Percentiles rank a stretch among this genome's conserved stretches.
These are phyloP conservation scores for Geotrichum histeridarum DNA, from an alignment of 1,139 yeast species.

Conservation along the genomic window DNA sequence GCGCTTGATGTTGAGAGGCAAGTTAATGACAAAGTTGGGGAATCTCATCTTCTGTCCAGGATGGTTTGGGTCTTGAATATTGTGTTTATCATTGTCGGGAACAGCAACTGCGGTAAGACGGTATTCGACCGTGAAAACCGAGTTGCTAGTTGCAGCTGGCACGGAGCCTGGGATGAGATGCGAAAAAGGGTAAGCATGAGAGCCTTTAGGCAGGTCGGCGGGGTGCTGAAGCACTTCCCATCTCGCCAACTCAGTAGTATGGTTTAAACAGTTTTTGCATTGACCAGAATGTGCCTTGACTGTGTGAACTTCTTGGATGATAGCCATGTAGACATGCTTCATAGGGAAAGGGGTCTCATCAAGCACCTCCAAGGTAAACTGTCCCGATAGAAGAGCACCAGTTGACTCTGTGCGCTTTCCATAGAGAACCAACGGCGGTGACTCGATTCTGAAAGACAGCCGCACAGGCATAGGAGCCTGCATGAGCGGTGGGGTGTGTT, in stretches of 20 bases:
- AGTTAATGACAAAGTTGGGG: conserved; percentile 2
- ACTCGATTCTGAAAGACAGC: conserved; percentile 64
- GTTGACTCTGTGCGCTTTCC: conserved; percentile 75
- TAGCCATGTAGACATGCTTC: conserved; percentile 54
- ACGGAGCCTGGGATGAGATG: conserved; percentile 84
- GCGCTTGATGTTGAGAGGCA: conserved; percentile 68
- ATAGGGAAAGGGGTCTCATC: conserved; percentile 38
- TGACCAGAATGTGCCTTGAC: conserved; percentile 23
- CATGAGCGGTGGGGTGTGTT: neutral
- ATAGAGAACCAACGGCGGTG: conserved; percentile 84
- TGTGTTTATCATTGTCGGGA: conserved; percentile 36
- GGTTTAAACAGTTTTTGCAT: conserved; percentile 48
- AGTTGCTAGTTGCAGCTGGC: conserved; percentile 68
- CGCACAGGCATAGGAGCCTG: conserved; percentile 33
- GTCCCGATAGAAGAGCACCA: conserved; percentile 82
- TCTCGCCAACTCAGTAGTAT: conserved; percentile 60
- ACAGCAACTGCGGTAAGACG: conserved; percentile 63
- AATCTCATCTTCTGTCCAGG: conserved; percentile 5
- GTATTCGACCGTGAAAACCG: conserved; percentile 58
- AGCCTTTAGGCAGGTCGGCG: conserved; percentile 53
- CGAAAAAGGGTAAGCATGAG: conserved; percentile 91
- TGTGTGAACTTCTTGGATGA: conserved; percentile 58
- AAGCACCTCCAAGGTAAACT: conserved; percentile 40
- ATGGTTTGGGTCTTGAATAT: conserved; percentile 12
- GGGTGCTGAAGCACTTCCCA: conserved; percentile 77